Base-by-base conservation (phyloP, 2,329 filamentous ascomycete species). In the Ascochyta lentis region DNA sequence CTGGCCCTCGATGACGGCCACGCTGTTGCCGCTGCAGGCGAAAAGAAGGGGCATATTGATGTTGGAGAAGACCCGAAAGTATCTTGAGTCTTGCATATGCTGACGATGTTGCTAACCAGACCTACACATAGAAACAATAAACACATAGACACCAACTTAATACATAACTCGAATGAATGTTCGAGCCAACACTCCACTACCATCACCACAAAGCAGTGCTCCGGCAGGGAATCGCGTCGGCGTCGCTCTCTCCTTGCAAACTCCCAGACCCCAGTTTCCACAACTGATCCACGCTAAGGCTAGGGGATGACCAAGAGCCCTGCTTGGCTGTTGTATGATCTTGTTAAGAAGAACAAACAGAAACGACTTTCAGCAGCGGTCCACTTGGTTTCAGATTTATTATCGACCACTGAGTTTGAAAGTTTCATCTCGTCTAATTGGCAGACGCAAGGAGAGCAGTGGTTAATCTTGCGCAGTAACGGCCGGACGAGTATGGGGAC, bases 161-260 rank as follows among this genome's bases (percentile, higher is more conserved):
- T 37, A 15, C n/a, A 16, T 10, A 6, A 31, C 9, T 7, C 16
- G 24, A 33, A 34, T 10, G 4, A 26, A 34, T 29, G 42, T 46
- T 16, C 16, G 22, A 53, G 49, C 31, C 37, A 38, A 31, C 16
- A 19, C 50, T 47, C 31, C 38, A 12, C 50, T 31, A 24, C 24
- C 49, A 53, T 46, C 42, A 52, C 42, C 29, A 46, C 49, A 47
- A 42, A 47, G 50, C 38, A 53, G 49, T 37, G 23, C 29, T 47
- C 42, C 12, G 42, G 35, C 35, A 27, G 27, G 29, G 42, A 3
- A 41, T 52, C 37, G 49, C 41, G 33, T 45, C 49, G 34, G 49
- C 35, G 23, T 46, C 34, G 45, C 46, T 37, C 42, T 16, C 41
- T 45, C 35, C 34, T 33, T 15, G 24, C 41, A 15, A 40, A 19